Evolutionary conservation across 2,329 filamentous ascomycete species (phyloP), one percentile per base, ranked within the genome.

Genomic region (Apiospora marii): DNA sequence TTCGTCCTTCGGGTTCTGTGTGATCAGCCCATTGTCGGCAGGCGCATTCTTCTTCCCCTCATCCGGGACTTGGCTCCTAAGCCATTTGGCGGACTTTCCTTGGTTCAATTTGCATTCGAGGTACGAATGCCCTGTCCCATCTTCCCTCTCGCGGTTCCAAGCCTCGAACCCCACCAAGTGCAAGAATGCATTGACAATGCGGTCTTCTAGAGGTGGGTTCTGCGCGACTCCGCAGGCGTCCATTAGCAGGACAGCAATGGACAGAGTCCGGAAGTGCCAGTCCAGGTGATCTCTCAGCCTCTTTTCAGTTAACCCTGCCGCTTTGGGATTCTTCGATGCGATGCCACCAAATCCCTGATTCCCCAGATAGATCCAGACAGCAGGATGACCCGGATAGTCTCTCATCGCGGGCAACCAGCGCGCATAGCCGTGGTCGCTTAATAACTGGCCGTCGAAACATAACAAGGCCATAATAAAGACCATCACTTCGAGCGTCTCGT

Each of bases 141-240:
- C 58, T n/a, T 41, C 58, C 58, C 58, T n/a, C 58, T 64, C 58
- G 19, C 58, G 58, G 34, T 64, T 64, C 58, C 58, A 64, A 3
- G 58, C 58, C 22, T 64, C 58, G 58, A 64, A 64, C 6, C 58
- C 58, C 8, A 41, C 19, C 58, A 64, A 13, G 3, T 64, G 58
- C 19, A 64, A 16, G 58, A 64, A 64, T 12, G 58, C 58, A 41
- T 64, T 41, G 58, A 64, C 30, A 34, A 64, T n/a, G 34, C 34
- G 58, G 34, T 64, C 58, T 41, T 64, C 14, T 12, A 64, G 8
- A 14, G 30, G 19, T 10, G 58, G 58, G 10, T 12, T 10, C 4
- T 41, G 19, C 13, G n/a, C 58, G 19, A 64, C n/a, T 5, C 10
- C 8, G 34, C 58, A 64, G 14, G 22, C 58, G 7, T 41, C 58